Evolutionary conservation across 2,329 filamentous ascomycete genomes (phyloP).

Genomic region (Hypoxylon sp.): DNA sequence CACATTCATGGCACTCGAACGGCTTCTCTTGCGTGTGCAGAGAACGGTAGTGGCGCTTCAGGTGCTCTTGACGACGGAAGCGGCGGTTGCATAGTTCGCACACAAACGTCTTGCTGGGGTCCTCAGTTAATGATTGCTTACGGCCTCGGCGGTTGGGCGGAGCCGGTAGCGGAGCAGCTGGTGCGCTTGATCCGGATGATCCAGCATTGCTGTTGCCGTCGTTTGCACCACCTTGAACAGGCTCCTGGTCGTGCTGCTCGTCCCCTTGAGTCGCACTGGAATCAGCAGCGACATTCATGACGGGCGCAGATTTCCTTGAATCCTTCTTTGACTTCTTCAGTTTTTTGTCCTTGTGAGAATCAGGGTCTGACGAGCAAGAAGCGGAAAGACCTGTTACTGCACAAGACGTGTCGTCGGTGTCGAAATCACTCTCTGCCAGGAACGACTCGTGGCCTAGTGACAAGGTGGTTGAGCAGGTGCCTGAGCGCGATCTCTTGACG

Average conservation of each 20-base stretch:
- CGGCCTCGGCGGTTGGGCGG: constrained; percentile 91
- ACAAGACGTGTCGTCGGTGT: constrained; percentile 77
- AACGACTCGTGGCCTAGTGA: constrained; percentile 82
- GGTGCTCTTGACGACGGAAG: constrained; percentile 97
- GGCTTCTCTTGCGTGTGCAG: constrained; percentile 99
- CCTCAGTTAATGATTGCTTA: constrained; percentile 98
- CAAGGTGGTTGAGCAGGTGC: constrained; percentile 75
- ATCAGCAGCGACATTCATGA: constrained; percentile 60
- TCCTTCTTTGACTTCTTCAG: constrained; percentile 67
- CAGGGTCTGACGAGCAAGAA: constrained; percentile 66
- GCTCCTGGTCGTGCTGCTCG: constrained; percentile 55
- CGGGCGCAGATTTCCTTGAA: constrained; percentile 51
- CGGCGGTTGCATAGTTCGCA: constrained; percentile 96
- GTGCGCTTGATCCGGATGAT: constrained; percentile 61
- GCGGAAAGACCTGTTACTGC: constrained; percentile 72
- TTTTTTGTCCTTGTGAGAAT: constrained; percentile 69
- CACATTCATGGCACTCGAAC: constrained; percentile 96
- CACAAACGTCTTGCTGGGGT: constrained; percentile 97
- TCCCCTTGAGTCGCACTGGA: constrained; percentile 53
- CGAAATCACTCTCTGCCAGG: constrained; percentile 77
- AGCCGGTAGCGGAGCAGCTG: constrained; percentile 59
- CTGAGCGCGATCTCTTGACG: constrained; percentile 76
- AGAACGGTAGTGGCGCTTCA: constrained; percentile 98
- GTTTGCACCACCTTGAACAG: constrained; percentile 53
- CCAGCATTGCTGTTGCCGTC: constrained; percentile 55